Percentiles rank a stretch among this genome's conserved stretches.
Conservation (phyloP, 257 asterid species). For the Nicotiana tabacum region DNA sequence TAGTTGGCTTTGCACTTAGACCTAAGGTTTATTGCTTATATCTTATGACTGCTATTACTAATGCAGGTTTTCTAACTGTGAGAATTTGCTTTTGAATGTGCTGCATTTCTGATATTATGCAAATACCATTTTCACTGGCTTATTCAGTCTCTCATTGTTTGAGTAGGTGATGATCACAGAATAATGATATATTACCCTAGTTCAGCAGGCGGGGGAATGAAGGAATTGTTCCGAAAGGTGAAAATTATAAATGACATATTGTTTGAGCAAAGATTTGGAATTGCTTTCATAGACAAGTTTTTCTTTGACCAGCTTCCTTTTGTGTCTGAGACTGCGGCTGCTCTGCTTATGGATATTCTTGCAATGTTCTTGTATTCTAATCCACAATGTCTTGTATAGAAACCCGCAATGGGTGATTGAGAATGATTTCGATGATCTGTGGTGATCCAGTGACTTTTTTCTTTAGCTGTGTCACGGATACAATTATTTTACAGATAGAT, state of each 20-base stretch:
- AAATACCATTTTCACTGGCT: neutral
- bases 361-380: neutral
- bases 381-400: neutral
- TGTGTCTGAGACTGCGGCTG: neutral
- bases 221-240: constrained; percentile 94
- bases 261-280: neutral
- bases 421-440: neutral
- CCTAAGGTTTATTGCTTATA: neutral
- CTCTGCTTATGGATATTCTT: neutral
- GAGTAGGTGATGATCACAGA: constrained; percentile 91
- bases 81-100: neutral
- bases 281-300: neutral
- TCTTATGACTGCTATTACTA: neutral
- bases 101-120: neutral
- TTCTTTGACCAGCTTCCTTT: neutral
- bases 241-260: neutral
- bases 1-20: neutral
- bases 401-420: neutral
- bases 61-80: neutral
- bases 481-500: neutral
- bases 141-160: constrained; percentile 20
- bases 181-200: constrained; percentile 98
- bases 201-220: constrained; percentile 99
- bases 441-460: neutral
- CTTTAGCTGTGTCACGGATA: neutral